Base-by-base conservation (phyloP, 257 asterid genomes). In the Przewalskia tangutica region DNA sequence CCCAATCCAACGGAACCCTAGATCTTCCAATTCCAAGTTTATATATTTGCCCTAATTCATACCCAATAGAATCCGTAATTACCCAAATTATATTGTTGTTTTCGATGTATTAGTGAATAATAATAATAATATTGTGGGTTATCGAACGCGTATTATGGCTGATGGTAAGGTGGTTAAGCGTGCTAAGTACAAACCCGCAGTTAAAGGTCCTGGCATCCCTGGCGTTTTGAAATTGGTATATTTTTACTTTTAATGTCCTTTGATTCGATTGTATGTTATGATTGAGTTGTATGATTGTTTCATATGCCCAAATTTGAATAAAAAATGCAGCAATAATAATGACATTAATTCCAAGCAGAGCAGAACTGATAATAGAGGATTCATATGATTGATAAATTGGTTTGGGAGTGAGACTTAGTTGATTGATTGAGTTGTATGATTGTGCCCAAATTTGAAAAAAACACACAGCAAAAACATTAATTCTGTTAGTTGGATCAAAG, bases 201-300 rank as follows among this genome's bases (percentile, higher is more conserved):
- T 86, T 42, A 94, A 91, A 91, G 97, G 86, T 75, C 90, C 92
- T 13, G 97, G 99, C 46, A 89, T 89, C 66, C 85, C 97, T 82
- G 99, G 99, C 64, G 87, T 90, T 84, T 86, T 94, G 85, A 87
- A 86, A 81, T 51, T 95, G 99, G 99, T 27, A 2, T 95, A 92
- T 36, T 59, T 60, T 82, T 51, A n/a, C 59, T 48, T 1, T 27
- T 27, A 27, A 27, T 27, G 32, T 27, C 32, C 32, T 27, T 27
- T 27, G 32, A 27, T 27, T 27, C 32, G 32, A 27, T 27, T 27
- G 32, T 27, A 27, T 2, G 32, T 40, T 68, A 5, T 68, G 55
- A 5, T n/a, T 68, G 59, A 71, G 78, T 3, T 46, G 78, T 46
- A 17, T 4, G 16, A 0, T 53, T 53, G 58, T 53, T 27, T 27